phyloP scores from a whole-genome alignment of 371 early-diverging fungal species.

The Mucor circinelloides region DNA sequence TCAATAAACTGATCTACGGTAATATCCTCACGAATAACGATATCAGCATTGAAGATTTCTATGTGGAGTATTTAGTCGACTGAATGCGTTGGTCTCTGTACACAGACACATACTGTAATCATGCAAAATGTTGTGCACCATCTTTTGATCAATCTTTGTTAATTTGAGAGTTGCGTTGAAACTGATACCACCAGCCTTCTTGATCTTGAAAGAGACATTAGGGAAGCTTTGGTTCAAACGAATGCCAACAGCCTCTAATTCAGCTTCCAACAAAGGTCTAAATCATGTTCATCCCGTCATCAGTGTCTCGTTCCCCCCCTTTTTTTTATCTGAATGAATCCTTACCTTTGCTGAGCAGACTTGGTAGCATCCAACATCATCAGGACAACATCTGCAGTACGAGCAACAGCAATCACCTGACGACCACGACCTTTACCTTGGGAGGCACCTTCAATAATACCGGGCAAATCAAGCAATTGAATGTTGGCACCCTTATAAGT shows the following conservation, averaged over 20 bases:
- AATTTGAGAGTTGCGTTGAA: conserved; percentile 92
- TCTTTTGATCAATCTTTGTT: conserved; percentile 86
- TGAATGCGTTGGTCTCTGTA: background rate
- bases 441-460: conserved; percentile 95
- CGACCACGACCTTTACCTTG: conserved; percentile 98
- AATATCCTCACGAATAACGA: conserved; percentile 97
- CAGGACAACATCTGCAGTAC: conserved; percentile 96
- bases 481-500: conserved; percentile 98
- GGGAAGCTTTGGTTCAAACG: conserved; percentile 92
- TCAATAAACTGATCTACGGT: conserved; percentile 99
- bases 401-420: conserved; percentile 97
- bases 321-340: background rate
- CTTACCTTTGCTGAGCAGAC: conserved; percentile 72
- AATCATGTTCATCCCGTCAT: background rate
- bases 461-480: conserved; percentile 89
- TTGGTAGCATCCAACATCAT: conserved; percentile 99
- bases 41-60: conserved; percentile 97
- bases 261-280: conserved; percentile 91
- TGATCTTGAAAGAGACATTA: conserved; percentile 96
- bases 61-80: background rate
- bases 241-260: conserved; percentile 99
- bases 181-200: conserved; percentile 98
- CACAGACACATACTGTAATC: conserved; percentile 80
- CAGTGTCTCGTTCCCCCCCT: background rate
- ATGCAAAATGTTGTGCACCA: conserved; percentile 94